phyloP scores from a whole-genome alignment of 805 yeast genomes.

The Teunomyces kruisii region DNA sequence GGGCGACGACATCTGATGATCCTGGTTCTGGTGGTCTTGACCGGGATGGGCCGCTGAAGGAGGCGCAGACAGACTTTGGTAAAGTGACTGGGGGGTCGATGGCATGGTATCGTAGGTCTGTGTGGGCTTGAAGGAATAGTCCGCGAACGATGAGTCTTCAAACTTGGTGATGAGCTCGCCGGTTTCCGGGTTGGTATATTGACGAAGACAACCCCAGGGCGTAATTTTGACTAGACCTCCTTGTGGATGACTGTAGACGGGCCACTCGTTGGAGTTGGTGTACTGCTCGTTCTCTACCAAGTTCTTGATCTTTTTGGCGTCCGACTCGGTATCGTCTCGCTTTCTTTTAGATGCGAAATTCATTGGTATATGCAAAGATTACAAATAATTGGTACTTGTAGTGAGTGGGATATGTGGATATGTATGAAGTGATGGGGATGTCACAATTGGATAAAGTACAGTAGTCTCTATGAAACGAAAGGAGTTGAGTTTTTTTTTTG shows the following conservation, averaged over 20 bases:
- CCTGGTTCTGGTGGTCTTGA: neutral
- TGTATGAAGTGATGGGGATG: neutral
- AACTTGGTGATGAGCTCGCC: constrained; percentile 49
- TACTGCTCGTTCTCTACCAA: constrained; percentile 14
- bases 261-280: constrained; percentile 43
- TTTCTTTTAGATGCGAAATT: constrained; percentile 18
- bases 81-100: constrained; percentile 15
- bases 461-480: neutral
- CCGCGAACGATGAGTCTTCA: constrained; percentile 39
- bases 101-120: constrained; percentile 8
- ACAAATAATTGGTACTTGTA: no score
- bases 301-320: constrained; percentile 19
- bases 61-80: constrained; percentile 5
- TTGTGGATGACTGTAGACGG: constrained; percentile 58
- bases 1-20: neutral
- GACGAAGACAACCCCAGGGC: constrained; percentile 62
- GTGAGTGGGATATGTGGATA: neutral
- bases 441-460: neutral
- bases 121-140: constrained; percentile 16
- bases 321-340: constrained; percentile 22
- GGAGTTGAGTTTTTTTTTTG: neutral
- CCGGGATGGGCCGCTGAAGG: neutral
- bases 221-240: constrained; percentile 63
- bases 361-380: constrained; percentile 2
- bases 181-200: constrained; percentile 37